phyloP scores from a whole-genome alignment of 257 asterid genomes.

The Scutellaria barbata region DNA sequence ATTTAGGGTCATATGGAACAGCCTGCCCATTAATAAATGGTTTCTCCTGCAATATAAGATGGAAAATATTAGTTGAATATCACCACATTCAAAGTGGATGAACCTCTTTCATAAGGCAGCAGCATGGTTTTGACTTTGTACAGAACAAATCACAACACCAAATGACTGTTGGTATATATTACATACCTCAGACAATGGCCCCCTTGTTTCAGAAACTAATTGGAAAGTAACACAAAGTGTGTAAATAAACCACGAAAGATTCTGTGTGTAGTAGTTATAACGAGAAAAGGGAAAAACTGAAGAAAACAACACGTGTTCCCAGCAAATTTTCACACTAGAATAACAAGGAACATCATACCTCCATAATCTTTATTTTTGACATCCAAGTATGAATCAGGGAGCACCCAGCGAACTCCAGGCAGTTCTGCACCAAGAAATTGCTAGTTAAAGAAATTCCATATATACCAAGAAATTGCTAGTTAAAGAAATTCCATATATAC shows the following conservation, averaged over 20 bases:
- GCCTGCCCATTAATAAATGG: constrained; percentile 97
- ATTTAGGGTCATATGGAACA: constrained; percentile 90
- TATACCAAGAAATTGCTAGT: too few relatives aligned
- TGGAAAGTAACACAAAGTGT: too few relatives aligned
- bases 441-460: constrained; percentile 19
- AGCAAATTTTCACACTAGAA: neutral
- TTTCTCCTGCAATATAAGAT: constrained; percentile 66
- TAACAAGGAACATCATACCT: constrained; percentile 51
- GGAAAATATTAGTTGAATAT: neutral
- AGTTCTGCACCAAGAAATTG: constrained; percentile 57
- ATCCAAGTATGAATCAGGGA: constrained; percentile 96
- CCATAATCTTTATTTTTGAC: constrained; percentile 92
- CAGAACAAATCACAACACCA: neutral
- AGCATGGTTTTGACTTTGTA: neutral
- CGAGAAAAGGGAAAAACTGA: too few relatives aligned
- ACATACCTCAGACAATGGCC: too few relatives aligned
- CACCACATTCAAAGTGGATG: neutral
- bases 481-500: too few relatives aligned
- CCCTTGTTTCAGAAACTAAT: too few relatives aligned
- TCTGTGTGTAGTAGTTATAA: too few relatives aligned
- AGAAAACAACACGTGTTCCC: neutral
- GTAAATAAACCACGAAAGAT: too few relatives aligned
- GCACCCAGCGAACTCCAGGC: constrained; percentile 88
- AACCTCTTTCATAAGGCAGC: neutral
- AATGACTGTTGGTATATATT: neutral